Evolutionary conservation across 2,329 filamentous ascomycete genomes (phyloP).

Genomic region (Verticillium nonalfalfae): DNA sequence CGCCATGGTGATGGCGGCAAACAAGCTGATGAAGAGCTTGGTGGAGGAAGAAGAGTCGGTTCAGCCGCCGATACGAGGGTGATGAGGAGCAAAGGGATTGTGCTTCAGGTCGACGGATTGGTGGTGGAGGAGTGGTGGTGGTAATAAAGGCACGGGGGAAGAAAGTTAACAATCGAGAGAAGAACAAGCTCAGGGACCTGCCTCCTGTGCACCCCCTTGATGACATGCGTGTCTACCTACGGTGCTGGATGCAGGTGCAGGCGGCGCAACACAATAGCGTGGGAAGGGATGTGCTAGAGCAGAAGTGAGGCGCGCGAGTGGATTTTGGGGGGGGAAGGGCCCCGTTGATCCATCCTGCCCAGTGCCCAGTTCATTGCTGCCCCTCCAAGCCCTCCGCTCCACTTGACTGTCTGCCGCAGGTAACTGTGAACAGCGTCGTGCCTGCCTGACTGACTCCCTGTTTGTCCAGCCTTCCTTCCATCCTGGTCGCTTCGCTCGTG

Average conservation of each 20-base stretch:
- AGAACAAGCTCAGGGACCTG: not conserved
- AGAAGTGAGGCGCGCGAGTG: not conserved
- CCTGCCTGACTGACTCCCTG: not conserved
- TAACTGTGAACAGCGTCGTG: not conserved
- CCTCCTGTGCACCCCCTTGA: not conserved
- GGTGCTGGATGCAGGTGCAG: not conserved
- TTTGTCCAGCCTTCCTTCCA: too few species aligned
- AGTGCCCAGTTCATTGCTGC: not conserved
- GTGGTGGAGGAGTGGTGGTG: not conserved
- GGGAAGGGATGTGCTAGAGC: not conserved
- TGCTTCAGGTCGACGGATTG: not conserved
- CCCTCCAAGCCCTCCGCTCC: not conserved
- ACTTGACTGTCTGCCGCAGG: too few species aligned
- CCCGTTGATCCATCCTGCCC: not conserved
- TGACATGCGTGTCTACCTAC: not conserved
- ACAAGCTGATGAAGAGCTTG: not conserved
- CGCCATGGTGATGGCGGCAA: conserved; percentile 23
- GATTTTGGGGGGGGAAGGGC: not conserved
- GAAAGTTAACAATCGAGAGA: not conserved
- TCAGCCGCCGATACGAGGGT: not conserved
- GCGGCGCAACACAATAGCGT: not conserved
- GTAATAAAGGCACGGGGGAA: not conserved
- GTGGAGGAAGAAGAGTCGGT: not conserved
- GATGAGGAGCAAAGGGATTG: not conserved
- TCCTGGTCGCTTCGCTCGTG: not conserved